These are phyloP conservation scores for Botryotinia narcissicola DNA, from an alignment of 2,329 filamentous ascomycete species.

Conservation along the genomic window DNA sequence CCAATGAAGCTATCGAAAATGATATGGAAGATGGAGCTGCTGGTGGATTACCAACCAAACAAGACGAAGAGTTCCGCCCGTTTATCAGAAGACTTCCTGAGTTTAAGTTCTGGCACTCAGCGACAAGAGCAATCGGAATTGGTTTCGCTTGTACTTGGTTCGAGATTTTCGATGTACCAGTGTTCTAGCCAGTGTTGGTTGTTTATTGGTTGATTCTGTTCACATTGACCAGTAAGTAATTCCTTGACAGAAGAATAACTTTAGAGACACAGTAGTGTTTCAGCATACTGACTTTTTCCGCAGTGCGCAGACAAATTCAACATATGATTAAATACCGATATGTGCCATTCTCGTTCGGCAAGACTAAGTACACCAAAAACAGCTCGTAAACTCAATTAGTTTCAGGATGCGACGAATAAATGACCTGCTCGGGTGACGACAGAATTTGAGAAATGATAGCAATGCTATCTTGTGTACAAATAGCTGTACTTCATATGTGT, in stretches of 20 bases:
- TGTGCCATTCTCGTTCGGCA: slow-evolving; percentile 89
- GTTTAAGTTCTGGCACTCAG: slow-evolving; percentile 99
- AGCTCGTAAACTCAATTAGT: slow-evolving; percentile 41
- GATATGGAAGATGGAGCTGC: slow-evolving; percentile 92
- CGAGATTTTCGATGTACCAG: slow-evolving; percentile 89
- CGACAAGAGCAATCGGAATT: slow-evolving; percentile 81
- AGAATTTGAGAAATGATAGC: slow-evolving; percentile 19
- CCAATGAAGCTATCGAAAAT: slow-evolving; percentile 84
- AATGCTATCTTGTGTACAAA: slow-evolving; percentile 24
- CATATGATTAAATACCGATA: slow-evolving; percentile 99
- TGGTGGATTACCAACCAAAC: slow-evolving; percentile 83
- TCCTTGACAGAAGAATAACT: background rate
- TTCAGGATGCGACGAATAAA: slow-evolving; percentile 8
- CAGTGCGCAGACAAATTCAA: slow-evolving; percentile 98
- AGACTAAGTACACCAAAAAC: slow-evolving; percentile 73
- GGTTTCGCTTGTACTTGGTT: slow-evolving; percentile 90
- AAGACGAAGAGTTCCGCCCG: slow-evolving; percentile 95
- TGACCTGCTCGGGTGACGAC: slow-evolving; percentile 9
- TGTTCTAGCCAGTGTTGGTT: slow-evolving; percentile 98
- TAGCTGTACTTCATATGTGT: slow-evolving; percentile 15
- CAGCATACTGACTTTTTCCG: slow-evolving; percentile 8
- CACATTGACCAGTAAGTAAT: slow-evolving; percentile 78
- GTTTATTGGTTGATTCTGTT: slow-evolving; percentile 99
- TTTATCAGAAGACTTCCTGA: slow-evolving; percentile 95
- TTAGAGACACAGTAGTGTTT: slow-evolving; percentile 18